Evolutionary conservation across 2,329 filamentous ascomycete species (phyloP).

Genomic region (Aaosphaeria arxii): DNA sequence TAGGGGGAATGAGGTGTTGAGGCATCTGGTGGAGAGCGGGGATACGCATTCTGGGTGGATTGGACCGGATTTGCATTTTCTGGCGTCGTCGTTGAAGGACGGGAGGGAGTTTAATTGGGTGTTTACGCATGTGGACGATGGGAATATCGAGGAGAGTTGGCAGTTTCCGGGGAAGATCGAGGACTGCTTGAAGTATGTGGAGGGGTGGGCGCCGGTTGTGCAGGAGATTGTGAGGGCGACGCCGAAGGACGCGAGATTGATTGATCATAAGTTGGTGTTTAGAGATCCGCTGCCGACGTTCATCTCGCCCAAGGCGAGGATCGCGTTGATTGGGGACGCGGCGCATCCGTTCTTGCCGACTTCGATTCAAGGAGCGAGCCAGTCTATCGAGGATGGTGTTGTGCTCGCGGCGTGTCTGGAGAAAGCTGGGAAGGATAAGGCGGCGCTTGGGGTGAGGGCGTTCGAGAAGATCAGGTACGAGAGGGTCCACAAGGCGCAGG

Average conservation of each 20-base stretch:
- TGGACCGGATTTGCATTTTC: slow-evolving; percentile 35
- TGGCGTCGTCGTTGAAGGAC: slow-evolving; percentile 31
- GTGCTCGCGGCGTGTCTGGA: slow-evolving; percentile 25
- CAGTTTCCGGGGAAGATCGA: slow-evolving; percentile 29
- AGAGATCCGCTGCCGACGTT: slow-evolving; percentile 53
- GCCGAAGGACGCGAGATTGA: slow-evolving; percentile 28
- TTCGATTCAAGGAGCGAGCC: slow-evolving; percentile 52
- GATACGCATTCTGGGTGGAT: slow-evolving; percentile 32
- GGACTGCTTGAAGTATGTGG: slow-evolving; percentile 28
- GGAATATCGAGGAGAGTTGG: slow-evolving; percentile 33
- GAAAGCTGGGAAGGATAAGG: slow-evolving; percentile 21
- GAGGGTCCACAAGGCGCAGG: slow-evolving; percentile 26
- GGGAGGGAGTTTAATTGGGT: slow-evolving; percentile 37
- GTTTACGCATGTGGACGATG: slow-evolving; percentile 38
- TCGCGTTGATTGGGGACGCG: slow-evolving; percentile 52
- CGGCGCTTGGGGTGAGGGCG: slow-evolving; percentile 20
- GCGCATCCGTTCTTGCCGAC: slow-evolving; percentile 55
- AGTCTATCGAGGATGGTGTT: slow-evolving; percentile 51
- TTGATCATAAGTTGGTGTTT: slow-evolving; percentile 57
- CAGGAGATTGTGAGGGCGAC: slow-evolving; percentile 32
- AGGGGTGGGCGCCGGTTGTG: slow-evolving; percentile 28
- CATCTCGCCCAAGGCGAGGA: slow-evolving; percentile 47
- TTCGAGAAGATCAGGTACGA: slow-evolving; percentile 33
- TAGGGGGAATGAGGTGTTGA: slow-evolving; percentile 21
- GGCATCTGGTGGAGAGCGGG: slow-evolving; percentile 30